Conservation (phyloP, 345 rosid species). For the Heritiera fomes region DNA sequence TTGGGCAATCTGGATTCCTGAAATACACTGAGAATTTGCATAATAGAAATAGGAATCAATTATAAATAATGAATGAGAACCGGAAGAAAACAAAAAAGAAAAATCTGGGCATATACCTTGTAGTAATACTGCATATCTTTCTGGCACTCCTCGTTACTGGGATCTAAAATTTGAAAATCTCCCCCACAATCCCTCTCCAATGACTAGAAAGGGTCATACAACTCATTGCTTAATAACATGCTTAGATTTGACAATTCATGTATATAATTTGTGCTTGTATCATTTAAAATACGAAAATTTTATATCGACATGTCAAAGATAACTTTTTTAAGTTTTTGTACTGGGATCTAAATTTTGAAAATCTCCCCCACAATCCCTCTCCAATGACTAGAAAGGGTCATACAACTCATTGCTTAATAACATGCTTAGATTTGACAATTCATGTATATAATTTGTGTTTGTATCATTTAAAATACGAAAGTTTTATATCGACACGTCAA, state of each 20-base stretch:
- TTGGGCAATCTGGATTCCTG: conserved; percentile 24
- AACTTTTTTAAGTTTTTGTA: too few relatives aligned
- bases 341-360: conserved; percentile 28
- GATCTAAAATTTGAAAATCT: conserved; percentile 20
- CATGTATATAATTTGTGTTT: too few relatives aligned
- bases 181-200: conserved; percentile 48
- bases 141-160: conserved; percentile 42
- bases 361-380: conserved; percentile 43
- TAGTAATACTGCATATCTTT: conserved; percentile 24
- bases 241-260: too few relatives aligned
- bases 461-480: too few relatives aligned
- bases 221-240: not conserved
- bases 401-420: not conserved
- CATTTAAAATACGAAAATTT: too few relatives aligned
- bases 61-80: not conserved
- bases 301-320: too few relatives aligned
- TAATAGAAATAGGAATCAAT: not conserved
- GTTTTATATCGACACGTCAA: too few relatives aligned
- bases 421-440: too few relatives aligned
- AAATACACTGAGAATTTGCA: conserved; percentile 31
- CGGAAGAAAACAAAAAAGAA: not conserved
- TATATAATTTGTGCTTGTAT: too few relatives aligned
- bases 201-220: conserved; percentile 26
- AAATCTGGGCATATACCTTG: not conserved
- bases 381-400: conserved; percentile 33